Base-by-base conservation (phyloP, 192 early-diverging fungal species). In the Lobulomyces angularis region DNA sequence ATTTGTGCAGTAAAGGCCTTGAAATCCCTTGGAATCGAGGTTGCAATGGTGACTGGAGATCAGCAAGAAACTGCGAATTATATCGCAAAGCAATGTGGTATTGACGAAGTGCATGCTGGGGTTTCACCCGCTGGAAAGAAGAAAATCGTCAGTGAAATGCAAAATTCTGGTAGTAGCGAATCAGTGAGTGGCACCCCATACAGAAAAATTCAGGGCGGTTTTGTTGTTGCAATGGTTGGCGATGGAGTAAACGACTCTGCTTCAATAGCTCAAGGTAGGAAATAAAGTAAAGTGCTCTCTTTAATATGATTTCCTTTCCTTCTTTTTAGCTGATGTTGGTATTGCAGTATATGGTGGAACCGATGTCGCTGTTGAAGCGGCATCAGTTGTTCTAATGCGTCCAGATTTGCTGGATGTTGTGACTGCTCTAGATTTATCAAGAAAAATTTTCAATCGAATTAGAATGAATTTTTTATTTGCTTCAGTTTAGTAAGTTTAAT, bases 211-310 rank as follows among this genome's bases (percentile, higher is more conserved):
- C n/a, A n/a, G n/a, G n/a, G n/a, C n/a, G n/a, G n/a, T n/a, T n/a
- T n/a, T n/a, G 53, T 75, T 42, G 82, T 90, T 0, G 93, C 90
- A 3, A 90, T 97, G 85, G 82, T 94, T 1, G 93, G 93, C 9
- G 93, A 97, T 53, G 93, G 93, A 27, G 80, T 92, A 52, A 97
- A 97, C 45, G 93, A 97, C 45, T 85, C 88, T 5, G 88, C 88
- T 16, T 83, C 87, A 6, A 57, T 97, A 39, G 90, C 86, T 16
- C 69, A 72, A 40, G n/a, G n/a, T n/a, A n/a, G n/a, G n/a, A n/a
- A n/a, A n/a, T n/a, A n/a, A n/a, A n/a, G n/a, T n/a, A n/a, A n/a
- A n/a, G n/a, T n/a, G n/a, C n/a, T n/a, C n/a, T n/a, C n/a, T n/a
- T n/a, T n/a, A n/a, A n/a, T n/a, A n/a, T n/a, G n/a, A n/a, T n/a